Evolutionary conservation across 140 eudicot species (phyloP).

Genomic region (Flaveria floridana): DNA sequence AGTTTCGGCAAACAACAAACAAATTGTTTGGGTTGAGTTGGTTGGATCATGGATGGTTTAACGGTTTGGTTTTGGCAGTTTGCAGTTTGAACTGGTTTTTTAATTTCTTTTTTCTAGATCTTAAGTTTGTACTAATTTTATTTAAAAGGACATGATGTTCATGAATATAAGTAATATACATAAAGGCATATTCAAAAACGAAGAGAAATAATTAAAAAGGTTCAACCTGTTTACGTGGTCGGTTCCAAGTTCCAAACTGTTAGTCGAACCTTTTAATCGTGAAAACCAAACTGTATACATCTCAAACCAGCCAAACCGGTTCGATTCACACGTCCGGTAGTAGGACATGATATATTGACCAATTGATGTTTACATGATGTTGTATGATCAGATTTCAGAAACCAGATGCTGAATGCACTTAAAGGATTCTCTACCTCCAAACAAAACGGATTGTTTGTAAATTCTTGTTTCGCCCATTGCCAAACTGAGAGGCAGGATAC

Average conservation of each 20-base stretch:
- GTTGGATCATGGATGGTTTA: background rate
- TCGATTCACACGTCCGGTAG: background rate
- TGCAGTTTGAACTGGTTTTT: background rate
- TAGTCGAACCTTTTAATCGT: background rate
- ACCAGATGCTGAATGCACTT: slow-evolving; percentile 64
- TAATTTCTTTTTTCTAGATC: background rate
- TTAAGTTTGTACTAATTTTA: background rate
- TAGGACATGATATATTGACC: slow-evolving; percentile 11
- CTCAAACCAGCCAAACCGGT: background rate
- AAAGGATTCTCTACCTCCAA: slow-evolving; percentile 51
- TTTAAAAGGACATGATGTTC: background rate
- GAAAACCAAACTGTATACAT: background rate
- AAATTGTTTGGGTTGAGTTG: background rate
- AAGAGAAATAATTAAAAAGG: background rate
- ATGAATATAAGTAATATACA: too few relatives aligned
- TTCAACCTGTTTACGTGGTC: background rate
- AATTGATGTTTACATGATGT: background rate
- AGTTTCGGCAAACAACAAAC: background rate
- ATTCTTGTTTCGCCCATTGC: slow-evolving; percentile 91
- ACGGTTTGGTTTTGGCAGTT: background rate
- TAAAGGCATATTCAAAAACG: background rate
- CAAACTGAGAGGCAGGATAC: slow-evolving; percentile 93
- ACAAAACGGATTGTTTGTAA: slow-evolving; percentile 64
- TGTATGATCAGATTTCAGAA: slow-evolving; percentile 62
- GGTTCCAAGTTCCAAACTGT: background rate